These are phyloP conservation scores for Dryas integrifolia DNA, from an alignment of 331 rosid species.

Conservation along the genomic window DNA sequence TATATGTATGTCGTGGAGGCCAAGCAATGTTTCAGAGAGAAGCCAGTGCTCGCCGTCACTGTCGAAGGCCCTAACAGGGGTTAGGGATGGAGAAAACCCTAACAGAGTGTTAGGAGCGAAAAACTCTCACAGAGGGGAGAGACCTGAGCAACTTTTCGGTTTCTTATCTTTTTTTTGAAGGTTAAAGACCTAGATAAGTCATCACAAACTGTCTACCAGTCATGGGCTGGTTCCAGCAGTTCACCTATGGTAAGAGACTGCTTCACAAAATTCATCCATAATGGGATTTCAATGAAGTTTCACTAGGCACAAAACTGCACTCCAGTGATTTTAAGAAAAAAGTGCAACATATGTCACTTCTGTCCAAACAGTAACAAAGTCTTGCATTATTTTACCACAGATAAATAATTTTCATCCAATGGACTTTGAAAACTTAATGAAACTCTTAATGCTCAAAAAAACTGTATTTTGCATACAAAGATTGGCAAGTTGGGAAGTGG, in stretches of 20 bases:
- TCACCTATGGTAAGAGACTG: conserved; percentile 44
- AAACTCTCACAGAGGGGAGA: too few species aligned
- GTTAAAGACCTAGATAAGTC: conserved; percentile 68
- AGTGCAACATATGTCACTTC: neutral
- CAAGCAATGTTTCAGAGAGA: too few species aligned
- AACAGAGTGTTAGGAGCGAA: too few species aligned
- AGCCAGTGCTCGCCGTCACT: too few species aligned
- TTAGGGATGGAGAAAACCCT: too few species aligned
- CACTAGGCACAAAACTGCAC: neutral
- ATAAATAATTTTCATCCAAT: neutral
- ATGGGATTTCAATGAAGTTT: neutral
- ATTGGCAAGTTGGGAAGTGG: conserved; percentile 64
- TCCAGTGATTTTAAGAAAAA: neutral
- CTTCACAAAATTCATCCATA: neutral
- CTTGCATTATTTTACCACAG: neutral
- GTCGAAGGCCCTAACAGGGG: too few species aligned
- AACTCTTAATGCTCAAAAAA: conserved; percentile 22
- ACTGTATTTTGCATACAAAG: conserved; percentile 29
- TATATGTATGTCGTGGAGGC: too few species aligned
- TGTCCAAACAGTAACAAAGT: neutral
- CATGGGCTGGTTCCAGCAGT: conserved; percentile 50
- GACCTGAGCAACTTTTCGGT: too few species aligned
- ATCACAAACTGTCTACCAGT: conserved; percentile 58
- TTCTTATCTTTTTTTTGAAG: too few species aligned
- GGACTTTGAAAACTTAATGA: conserved; percentile 11